Conservation (phyloP, 257 asterid species). For the Solanum phureja region DNA sequence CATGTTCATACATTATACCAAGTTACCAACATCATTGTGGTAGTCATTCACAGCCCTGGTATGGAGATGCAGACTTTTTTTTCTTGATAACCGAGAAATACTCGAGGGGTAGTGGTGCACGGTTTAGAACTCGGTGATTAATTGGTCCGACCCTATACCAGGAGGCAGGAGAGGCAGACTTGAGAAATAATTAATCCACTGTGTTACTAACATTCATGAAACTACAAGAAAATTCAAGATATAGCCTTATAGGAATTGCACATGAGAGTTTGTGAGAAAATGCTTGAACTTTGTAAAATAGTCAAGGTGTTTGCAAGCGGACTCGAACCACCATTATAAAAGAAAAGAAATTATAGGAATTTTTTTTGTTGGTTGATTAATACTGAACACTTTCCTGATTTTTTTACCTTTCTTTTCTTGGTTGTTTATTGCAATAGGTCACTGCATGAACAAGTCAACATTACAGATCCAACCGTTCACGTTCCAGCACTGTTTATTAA, state of each 20-base stretch:
- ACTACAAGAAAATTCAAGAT: neutral
- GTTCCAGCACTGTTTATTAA: constrained; percentile 36
- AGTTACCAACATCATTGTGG: no score
- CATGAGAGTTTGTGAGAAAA: neutral
- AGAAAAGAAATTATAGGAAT: neutral
- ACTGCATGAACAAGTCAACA: constrained; percentile 10
- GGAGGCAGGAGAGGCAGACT: neutral
- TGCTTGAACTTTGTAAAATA: neutral
- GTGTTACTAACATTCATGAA: neutral
- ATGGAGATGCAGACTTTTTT: neutral
- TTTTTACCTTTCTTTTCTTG: neutral
- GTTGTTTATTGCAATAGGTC: constrained; percentile 13
- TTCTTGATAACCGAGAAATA: neutral
- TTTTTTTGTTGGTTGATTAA: neutral
- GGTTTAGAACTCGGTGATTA: neutral
- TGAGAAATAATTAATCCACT: neutral
- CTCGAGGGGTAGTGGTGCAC: neutral
- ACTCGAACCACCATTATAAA: neutral
- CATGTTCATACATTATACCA: no score
- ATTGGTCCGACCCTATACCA: neutral
- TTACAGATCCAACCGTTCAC: constrained; percentile 19
- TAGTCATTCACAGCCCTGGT: neutral
- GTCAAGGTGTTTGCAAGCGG: neutral
- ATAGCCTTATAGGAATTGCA: neutral
- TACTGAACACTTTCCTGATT: neutral